phyloP scores from a whole-genome alignment of 2,329 filamentous ascomycete species.

The Fusarium drepaniforme region DNA sequence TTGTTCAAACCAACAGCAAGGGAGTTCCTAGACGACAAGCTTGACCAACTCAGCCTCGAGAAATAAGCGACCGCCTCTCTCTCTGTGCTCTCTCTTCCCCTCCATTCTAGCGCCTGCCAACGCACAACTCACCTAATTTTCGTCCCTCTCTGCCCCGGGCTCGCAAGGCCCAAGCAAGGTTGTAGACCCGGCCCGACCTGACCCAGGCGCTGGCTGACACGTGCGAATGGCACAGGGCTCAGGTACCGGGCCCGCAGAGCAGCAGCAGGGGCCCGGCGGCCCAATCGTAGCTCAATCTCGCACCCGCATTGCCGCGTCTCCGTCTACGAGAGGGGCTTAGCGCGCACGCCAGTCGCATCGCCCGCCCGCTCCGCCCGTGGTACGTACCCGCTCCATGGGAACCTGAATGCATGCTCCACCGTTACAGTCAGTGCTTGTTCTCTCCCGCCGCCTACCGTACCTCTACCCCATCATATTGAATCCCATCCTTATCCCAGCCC shows the following conservation, averaged over 20 bases:
- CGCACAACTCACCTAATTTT: conserved; percentile 30
- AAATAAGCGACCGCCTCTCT: not conserved
- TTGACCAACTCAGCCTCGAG: conserved; percentile 8
- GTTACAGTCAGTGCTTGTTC: not conserved
- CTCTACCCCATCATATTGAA: conserved; percentile 40
- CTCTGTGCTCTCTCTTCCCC: not conserved
- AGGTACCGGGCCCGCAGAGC: conserved; percentile 31
- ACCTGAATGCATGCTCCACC: not conserved
- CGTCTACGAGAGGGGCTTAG: conserved; percentile 19
- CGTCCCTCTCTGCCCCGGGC: conserved; percentile 3
- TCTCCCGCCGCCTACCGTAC: conserved; percentile 10
- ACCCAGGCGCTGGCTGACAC: conserved; percentile 34
- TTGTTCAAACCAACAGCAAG: conserved; percentile 1
- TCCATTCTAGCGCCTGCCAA: conserved; percentile 35
- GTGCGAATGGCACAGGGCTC: conserved; percentile 42
- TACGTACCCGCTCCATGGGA: conserved; percentile 24
- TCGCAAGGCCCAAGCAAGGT: not conserved
- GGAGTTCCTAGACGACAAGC: conserved; percentile 3
- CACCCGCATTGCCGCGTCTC: conserved; percentile 38
- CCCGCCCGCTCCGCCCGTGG: conserved; percentile 17
- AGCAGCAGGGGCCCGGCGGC: not conserved
- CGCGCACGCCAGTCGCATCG: not conserved
- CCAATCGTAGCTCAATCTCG: conserved; percentile 33
- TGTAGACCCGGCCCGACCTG: conserved; percentile 33
- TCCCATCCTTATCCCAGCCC: conserved; percentile 39